Percentiles rank a stretch among this genome's conserved stretches.
Conservation (phyloP, 1,284 basidiomycete genomes). For the Golubevia sp. region DNA sequence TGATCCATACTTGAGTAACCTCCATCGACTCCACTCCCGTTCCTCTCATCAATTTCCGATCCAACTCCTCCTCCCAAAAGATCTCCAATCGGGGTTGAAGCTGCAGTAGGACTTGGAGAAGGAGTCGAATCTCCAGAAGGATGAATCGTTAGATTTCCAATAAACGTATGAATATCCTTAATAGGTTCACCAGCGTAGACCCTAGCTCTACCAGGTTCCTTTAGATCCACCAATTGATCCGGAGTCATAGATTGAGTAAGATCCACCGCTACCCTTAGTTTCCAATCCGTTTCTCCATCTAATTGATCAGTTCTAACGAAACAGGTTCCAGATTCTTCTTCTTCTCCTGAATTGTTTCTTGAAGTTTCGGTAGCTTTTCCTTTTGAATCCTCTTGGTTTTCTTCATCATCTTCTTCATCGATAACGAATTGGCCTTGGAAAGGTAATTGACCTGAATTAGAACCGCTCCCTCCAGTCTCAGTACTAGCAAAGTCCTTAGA, state of each 20-base stretch:
- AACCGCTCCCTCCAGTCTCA: too few species aligned
- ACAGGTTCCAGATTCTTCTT: slow-evolving; percentile 84
- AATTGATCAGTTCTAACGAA: slow-evolving; percentile 98
- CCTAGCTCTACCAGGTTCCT: slow-evolving; percentile 66
- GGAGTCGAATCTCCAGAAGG: slow-evolving; percentile 25
- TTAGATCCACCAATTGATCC: slow-evolving; percentile 72
- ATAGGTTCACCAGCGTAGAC: slow-evolving; percentile 82
- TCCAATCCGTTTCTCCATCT: slow-evolving; percentile 99
- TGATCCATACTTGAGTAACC: slow-evolving; percentile 10
- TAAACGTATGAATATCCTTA: slow-evolving; percentile 95
- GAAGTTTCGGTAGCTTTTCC: slow-evolving; percentile 9
- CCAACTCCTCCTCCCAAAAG: slow-evolving; percentile 11
- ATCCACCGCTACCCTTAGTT: slow-evolving; percentile 85
- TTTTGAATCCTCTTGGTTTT: neutral
- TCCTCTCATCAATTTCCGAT: neutral
- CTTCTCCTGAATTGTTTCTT: slow-evolving; percentile 4
- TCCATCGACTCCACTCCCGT: slow-evolving; percentile 10
- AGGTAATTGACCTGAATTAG: too few species aligned
- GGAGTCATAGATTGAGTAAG: slow-evolving; percentile 77
- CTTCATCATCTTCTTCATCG: slow-evolving; percentile 32
- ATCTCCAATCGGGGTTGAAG: slow-evolving; percentile 61
- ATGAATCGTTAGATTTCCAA: slow-evolving; percentile 86
- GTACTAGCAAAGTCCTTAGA: slow-evolving; percentile 51
- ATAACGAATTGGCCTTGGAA: slow-evolving; percentile 20
- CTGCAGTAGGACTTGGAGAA: slow-evolving; percentile 7